Percentiles rank a stretch among this genome's conserved stretches.
Conservation (phyloP, 352 stramenopile species). For the Phytophthora colocasiae region DNA sequence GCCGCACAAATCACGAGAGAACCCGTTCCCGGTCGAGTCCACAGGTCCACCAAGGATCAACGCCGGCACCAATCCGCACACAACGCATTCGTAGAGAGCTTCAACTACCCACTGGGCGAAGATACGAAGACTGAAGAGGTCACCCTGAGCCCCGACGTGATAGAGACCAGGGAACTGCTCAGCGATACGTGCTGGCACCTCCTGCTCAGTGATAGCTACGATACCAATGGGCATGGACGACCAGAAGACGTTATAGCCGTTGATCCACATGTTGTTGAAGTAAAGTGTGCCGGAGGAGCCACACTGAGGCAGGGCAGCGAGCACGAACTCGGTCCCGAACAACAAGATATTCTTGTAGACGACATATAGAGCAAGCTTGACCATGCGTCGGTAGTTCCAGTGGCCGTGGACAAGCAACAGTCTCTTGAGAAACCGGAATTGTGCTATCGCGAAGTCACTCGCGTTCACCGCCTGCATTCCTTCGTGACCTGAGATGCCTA, state of each 20-base stretch:
- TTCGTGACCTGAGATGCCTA: slow-evolving; percentile 99
- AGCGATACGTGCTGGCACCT: slow-evolving; percentile 72
- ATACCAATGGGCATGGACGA: slow-evolving; percentile 93
- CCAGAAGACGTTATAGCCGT: slow-evolving; percentile 97
- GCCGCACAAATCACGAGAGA: slow-evolving; percentile 74
- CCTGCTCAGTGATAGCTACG: slow-evolving; percentile 84
- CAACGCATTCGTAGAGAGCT: slow-evolving; percentile 77
- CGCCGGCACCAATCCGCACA: slow-evolving; percentile 73
- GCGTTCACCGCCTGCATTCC: slow-evolving; percentile 99
- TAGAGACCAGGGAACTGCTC: slow-evolving; percentile 86
- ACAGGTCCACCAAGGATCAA: slow-evolving; percentile 62
- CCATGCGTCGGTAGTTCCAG: slow-evolving; percentile 98
- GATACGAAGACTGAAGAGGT: slow-evolving; percentile 85
- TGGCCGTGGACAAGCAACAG: slow-evolving; percentile 98
- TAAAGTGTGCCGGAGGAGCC: slow-evolving; percentile 83
- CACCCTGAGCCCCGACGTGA: slow-evolving; percentile 74
- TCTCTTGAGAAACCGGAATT: slow-evolving; percentile 97
- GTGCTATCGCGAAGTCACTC: slow-evolving; percentile 98
- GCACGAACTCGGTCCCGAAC: slow-evolving; percentile 85
- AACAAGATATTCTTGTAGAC: slow-evolving; percentile 99
- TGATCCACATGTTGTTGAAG: slow-evolving; percentile 93
- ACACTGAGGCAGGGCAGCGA: slow-evolving; percentile 79
- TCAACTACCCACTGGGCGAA: slow-evolving; percentile 85
- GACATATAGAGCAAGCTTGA: slow-evolving; percentile 96
- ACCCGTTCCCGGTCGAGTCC: slow-evolving; percentile 67